phyloP scores from a whole-genome alignment of 2,329 filamentous ascomycete genomes.

The Penicillium sp. region DNA sequence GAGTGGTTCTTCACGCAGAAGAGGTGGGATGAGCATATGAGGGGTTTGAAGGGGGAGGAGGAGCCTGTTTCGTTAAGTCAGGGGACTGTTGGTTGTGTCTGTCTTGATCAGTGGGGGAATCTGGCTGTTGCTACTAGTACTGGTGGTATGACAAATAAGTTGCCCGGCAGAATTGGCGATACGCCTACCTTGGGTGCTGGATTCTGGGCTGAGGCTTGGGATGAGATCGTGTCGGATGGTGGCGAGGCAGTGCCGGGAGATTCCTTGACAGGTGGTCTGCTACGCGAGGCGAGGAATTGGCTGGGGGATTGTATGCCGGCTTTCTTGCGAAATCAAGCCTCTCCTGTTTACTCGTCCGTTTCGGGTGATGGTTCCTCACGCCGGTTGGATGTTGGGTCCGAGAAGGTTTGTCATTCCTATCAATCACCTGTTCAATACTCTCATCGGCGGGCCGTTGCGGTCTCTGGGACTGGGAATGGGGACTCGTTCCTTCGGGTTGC shows the following conservation, averaged over 20 bases:
- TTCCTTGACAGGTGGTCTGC: not conserved
- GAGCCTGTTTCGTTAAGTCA: constrained; percentile 58
- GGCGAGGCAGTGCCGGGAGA: not conserved
- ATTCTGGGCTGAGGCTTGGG: constrained; percentile 88
- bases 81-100: constrained; percentile 80
- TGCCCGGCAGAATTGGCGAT: constrained; percentile 80
- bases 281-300: constrained; percentile 5
- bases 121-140: constrained; percentile 65
- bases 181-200: constrained; percentile 80
- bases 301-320: constrained; percentile 18
- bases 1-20: constrained; percentile 75
- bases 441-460: constrained; percentile 47
- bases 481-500: constrained; percentile 76
- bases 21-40: constrained; percentile 74
- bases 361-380: not conserved
- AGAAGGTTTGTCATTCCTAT: constrained; percentile 4
- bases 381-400: not conserved
- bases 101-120: constrained; percentile 71
- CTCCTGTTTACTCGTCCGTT: constrained; percentile 4
- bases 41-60: constrained; percentile 50
- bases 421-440: not conserved
- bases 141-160: constrained; percentile 84
- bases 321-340: not conserved
- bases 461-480: constrained; percentile 83
- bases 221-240: constrained; percentile 22